Evolutionary conservation across 2,329 filamentous ascomycete genomes (phyloP).

Genomic region (Keithomyces neogunnii): DNA sequence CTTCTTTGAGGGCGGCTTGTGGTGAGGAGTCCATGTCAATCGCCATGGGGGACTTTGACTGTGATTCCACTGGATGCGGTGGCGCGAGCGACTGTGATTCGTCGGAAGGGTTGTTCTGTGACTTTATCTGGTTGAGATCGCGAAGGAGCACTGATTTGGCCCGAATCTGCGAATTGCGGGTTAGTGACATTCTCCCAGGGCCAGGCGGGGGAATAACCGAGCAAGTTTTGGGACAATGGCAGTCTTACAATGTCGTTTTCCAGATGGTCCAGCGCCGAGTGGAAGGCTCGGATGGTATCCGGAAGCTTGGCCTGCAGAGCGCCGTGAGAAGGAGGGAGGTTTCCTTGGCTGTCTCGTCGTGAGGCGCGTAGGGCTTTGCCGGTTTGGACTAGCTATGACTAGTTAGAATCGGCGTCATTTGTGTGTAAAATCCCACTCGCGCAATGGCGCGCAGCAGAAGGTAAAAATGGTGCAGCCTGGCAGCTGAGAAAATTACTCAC

Average conservation of each 20-base stretch:
- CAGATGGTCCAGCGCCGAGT: conserved; percentile 45
- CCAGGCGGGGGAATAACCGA: not conserved
- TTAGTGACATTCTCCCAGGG: not conserved
- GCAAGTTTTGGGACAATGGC: not conserved
- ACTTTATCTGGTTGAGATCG: conserved; percentile 37
- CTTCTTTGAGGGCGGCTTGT: conserved; percentile 16
- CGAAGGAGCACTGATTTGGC: conserved; percentile 48
- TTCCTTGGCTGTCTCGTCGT: conserved; percentile 35
- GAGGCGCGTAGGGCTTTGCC: conserved; percentile 47
- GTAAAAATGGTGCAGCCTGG: not conserved
- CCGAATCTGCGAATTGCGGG: conserved; percentile 18
- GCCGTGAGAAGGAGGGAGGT: conserved; percentile 22
- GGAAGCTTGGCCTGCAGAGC: conserved; percentile 33
- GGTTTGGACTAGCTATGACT: conserved; percentile 45
- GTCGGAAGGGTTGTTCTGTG: conserved; percentile 16
- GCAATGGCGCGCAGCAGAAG: conserved; percentile 4
- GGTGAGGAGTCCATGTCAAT: conserved; percentile 30
- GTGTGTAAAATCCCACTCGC: not conserved
- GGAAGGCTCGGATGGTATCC: conserved; percentile 39
- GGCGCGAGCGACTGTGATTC: conserved; percentile 5
- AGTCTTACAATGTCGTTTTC: conserved; percentile 47
- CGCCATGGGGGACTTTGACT: conserved; percentile 25
- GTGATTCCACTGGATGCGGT: conserved; percentile 23
- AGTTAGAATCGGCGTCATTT: not conserved
- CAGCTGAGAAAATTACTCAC: conserved; percentile 28